Evolutionary conservation across 345 rosid genomes (phyloP), one percentile per base, ranked within the genome.

Genomic region (Moringa oleifera): DNA sequence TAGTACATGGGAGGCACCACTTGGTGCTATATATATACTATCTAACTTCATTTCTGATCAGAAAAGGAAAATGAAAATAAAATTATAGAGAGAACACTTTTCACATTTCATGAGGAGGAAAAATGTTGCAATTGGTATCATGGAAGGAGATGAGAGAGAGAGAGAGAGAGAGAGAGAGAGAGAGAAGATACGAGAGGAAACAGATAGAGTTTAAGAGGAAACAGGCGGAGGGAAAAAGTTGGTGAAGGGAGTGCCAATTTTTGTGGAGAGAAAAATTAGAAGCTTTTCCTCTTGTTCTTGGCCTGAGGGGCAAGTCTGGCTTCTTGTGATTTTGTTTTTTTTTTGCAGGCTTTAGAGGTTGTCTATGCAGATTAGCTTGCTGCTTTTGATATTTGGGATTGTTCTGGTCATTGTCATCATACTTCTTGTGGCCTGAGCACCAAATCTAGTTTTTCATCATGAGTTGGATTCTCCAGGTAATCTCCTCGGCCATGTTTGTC

Each of bases 341-440:
- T n/a, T n/a, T n/a, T n/a, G n/a, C n/a, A n/a, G n/a, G 22, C 7
- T 25, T 13, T 55, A 20, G 23, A 50, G 20, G 18, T 23, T 58
- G 61, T 61, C 36, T 12, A 25, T 82, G 84, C 93, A 87, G 93
- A 64, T 74, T 19, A 84, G 93, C 71, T 73, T 87, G 77, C 88
- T 87, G 46, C 54, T 87, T 23, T 70, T 87, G 71, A 87, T 87
- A 21, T 87, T 87, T 41, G 93, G 89, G 69, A 79, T 84, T 57
- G 69, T 80, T 52, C 67, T 87, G 69, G 73, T 84, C 67, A 87
- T 87, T 61, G 85, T 87, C 63, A 59, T 84, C 58, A 72, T 84
- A 57, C 76, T 84, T 10, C 67, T 87, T 1, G 77, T 79, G 77
- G 81, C 83, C 24, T 87, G 80, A 81, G n/a, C n/a, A n/a, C n/a